Base-by-base conservation (phyloP, 768 basidiomycete species). In the Auriscalpium vulgare region DNA sequence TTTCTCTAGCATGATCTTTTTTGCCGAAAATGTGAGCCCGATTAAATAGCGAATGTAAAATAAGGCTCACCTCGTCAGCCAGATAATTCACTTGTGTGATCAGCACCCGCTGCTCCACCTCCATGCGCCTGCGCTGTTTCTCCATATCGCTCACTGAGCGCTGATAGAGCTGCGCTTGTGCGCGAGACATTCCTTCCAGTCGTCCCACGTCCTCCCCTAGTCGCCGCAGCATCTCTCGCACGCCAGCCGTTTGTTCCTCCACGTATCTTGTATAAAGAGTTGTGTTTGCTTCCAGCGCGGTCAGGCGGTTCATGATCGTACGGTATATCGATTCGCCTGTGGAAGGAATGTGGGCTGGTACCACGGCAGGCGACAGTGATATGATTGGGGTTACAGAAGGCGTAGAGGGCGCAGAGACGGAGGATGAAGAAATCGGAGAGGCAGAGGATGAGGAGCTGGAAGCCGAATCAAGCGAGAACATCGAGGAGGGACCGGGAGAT, bases 301-400 rank as follows among this genome's bases (percentile, higher is more conserved):
- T 81, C 10, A 99, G 78, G 8, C 94, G 85, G 62, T 97, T 95
- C 84, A 95, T 95, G 62, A 98, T 99, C 11, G 87, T 91, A 8
- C 93, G 87, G 64, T 97, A 98, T 61, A 99, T 94, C 2, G 92
- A 95, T 68, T 99, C 97, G 21, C 80, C 77, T 0, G 70, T 61
- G 1, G 64, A 56, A 21, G 65, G 53, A 7, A 65, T 53, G 1
- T 67, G 56, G 8, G 60, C 50, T 64, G 64, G 53, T 37, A 60
- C 48, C 44, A 68, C 45, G 49, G 66, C 53, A 29, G 44, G 56
- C 9, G 54, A 50, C 11, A 40, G 13, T 47, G 54, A 38, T 29
- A 56, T 34, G 10, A 46, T 44, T 19, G 57, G 23, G 35, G 43
- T n/a, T 17, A 19, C 11, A 17, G 55, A 51, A 10, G 52, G 16